These are phyloP conservation scores for Rhizophlyctis rosea DNA, from an alignment of 192 early-diverging fungal species.

Conservation along the genomic window DNA sequence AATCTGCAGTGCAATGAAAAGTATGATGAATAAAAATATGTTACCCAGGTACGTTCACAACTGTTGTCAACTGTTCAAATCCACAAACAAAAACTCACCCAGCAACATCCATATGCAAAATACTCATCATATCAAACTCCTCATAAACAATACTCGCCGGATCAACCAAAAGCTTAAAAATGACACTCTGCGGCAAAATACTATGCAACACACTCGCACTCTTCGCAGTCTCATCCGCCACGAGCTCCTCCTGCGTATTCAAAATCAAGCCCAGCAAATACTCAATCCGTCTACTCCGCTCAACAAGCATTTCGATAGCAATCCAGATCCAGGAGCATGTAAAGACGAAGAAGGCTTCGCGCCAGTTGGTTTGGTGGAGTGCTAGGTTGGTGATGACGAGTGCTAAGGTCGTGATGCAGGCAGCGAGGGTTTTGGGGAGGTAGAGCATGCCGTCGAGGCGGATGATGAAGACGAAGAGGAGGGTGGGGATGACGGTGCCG, in stretches of 20 bases:
- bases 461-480: slow-evolving; percentile 23
- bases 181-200: slow-evolving; percentile 47
- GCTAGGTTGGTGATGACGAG: background rate
- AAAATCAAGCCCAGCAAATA: slow-evolving; percentile 37
- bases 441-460: slow-evolving; percentile 29
- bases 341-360: slow-evolving; percentile 6
- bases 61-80: slow-evolving; percentile 3
- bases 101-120: slow-evolving; percentile 54
- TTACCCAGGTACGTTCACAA: too few relatives aligned
- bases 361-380: slow-evolving; percentile 16
- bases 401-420: background rate
- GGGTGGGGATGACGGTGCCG: slow-evolving; percentile 18
- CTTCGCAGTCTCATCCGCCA: slow-evolving; percentile 41
- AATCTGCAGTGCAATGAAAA: slow-evolving; percentile 25
- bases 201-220: slow-evolving; percentile 37
- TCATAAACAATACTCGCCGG: slow-evolving; percentile 43
- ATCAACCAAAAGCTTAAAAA: slow-evolving; percentile 36
- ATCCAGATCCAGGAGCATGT: slow-evolving; percentile 14
- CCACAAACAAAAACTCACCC: slow-evolving; percentile 26
- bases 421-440: slow-evolving; percentile 1
- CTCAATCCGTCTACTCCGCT: slow-evolving; percentile 18
- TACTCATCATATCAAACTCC: slow-evolving; percentile 36
- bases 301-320: slow-evolving; percentile 14
- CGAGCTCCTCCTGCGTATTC: slow-evolving; percentile 43
- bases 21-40: background rate